These are phyloP conservation scores for Melastoma malabathricum DNA, from an alignment of 345 rosid genomes.

Conservation along the genomic window DNA sequence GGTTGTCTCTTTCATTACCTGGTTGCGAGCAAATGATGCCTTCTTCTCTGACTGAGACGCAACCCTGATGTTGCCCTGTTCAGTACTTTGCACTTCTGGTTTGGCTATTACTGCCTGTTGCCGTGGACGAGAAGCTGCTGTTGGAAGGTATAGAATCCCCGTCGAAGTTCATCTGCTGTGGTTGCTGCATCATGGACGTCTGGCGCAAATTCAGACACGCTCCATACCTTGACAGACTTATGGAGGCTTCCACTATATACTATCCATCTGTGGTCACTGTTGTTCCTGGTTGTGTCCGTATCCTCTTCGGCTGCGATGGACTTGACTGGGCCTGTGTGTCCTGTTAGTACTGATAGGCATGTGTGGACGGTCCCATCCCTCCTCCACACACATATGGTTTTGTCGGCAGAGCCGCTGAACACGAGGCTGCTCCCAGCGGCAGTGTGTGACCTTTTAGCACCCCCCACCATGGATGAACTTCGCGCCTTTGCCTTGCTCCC, in stretches of 20 bases:
- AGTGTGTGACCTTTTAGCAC: constrained; percentile 61
- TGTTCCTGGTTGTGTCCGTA: constrained; percentile 19
- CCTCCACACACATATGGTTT: constrained; percentile 89
- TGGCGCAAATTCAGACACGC: too few relatives aligned
- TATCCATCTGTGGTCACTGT: constrained; percentile 46
- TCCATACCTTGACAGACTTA: too few relatives aligned
- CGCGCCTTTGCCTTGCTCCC: constrained; percentile 47
- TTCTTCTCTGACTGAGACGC: constrained; percentile 1
- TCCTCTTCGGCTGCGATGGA: constrained; percentile 76
- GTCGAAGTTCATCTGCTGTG: too few relatives aligned
- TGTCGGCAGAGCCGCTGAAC: constrained; percentile 93
- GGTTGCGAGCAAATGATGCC: too few relatives aligned
- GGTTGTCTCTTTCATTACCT: too few relatives aligned
- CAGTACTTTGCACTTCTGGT: too few relatives aligned
- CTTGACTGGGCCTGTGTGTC: constrained; percentile 87
- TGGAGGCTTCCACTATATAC: constrained; percentile 24
- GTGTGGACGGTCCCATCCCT: constrained; percentile 61
- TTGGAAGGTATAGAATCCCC: too few relatives aligned
- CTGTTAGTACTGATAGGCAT: constrained; percentile 71
- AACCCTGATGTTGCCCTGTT: too few relatives aligned
- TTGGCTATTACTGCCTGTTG: too few relatives aligned
- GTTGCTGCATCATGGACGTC: too few relatives aligned
- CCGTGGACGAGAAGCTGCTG: too few relatives aligned
- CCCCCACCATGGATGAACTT: constrained; percentile 60
- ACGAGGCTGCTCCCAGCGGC: constrained; percentile 52